Evolutionary conservation across 176 grass and related monocot genomes (phyloP), one percentile per base, ranked within the genome.

Genomic region (Aegilops bicornis): DNA sequence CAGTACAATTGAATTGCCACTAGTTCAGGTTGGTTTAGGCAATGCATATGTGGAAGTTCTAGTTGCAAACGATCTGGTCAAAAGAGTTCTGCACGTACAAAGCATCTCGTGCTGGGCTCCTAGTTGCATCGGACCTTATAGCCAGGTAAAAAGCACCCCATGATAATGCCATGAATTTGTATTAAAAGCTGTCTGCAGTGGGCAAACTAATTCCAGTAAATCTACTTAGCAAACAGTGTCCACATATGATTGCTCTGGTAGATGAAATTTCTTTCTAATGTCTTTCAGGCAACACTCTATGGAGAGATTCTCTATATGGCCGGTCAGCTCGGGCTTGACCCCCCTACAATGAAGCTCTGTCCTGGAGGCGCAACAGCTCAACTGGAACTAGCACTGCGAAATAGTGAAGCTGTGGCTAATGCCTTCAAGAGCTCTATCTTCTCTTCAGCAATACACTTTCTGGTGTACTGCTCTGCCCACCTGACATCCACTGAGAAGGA

Each of bases 51-150:
- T 98, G 16, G 96, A 98, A 86, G 93, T 98, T 81, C 84, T 98
- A 80, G 90, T 92, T 45, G 63, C 96, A 84, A 90, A 83, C 30
- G 92, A 98, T 62, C 84, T 91, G 17, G 66, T 77, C 77, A 98
- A 95, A 84, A 92, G 81, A 90, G 96, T 98, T 90, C 91, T 98
- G 78, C 96, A 98, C 77, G 96, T 98, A 72, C 96, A 98, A 79
- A 98, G 96, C 91, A 91, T 98, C 84, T 98, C 96, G 58, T 98
- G 92, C 82, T 98, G 96, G 96, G 96, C 96, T 27, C 96, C 96
- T 88, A 98, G 96, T 86, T 98, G 96, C 90, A 98, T 98, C 1
- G 96, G 96, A 80, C 96, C 96, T 73, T 98, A 98, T 65, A 98
- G 93, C 86, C 96, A 98, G 93, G 96, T 95, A 77, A 76, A 67